A percentile compares a stretch with the other conserved stretches of the same genome.
Conservation (phyloP, 768 basidiomycete species). For the Tylopilus balloui region DNA sequence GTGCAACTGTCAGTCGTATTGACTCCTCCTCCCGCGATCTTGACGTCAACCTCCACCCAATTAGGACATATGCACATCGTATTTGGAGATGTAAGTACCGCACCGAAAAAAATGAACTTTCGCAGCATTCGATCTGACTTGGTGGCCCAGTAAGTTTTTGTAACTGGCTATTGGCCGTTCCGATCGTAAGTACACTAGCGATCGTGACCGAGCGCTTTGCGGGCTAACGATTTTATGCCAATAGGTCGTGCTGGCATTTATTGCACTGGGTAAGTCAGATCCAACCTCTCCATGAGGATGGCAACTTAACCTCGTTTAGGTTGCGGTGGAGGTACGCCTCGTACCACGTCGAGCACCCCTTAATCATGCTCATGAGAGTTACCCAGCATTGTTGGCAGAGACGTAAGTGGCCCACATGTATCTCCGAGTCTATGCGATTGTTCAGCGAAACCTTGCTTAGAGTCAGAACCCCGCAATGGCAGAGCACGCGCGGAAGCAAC, state of each 20-base stretch:
- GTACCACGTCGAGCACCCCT: neutral
- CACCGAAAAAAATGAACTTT: neutral
- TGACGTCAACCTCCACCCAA: constrained; percentile 3
- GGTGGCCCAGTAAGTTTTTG: constrained; percentile 28
- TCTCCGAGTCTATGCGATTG: neutral
- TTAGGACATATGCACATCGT: constrained; percentile 35
- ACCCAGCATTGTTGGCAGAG: constrained; percentile 30
- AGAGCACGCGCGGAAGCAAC: constrained; percentile 29
- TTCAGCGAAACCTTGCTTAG: constrained; percentile 9
- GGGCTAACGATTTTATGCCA: neutral
- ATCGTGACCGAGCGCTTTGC: neutral
- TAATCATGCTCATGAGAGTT: constrained; percentile 2
- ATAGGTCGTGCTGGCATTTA: constrained; percentile 27
- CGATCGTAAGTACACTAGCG: constrained; percentile 29
- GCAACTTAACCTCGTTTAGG: constrained; percentile 10
- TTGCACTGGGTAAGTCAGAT: constrained; percentile 24
- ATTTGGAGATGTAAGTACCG: constrained; percentile 33
- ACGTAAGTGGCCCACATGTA: constrained; percentile 18
- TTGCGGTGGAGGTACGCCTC: constrained; percentile 27
- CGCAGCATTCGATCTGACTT: neutral
- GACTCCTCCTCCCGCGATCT: neutral
- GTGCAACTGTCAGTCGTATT: constrained; percentile 31
- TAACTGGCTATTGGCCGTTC: constrained; percentile 27
- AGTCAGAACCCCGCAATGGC: constrained; percentile 30
- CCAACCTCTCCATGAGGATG: neutral